Conservation (phyloP, 176 grass and related monocot genomes). For the Thinopyrum elongatum region DNA sequence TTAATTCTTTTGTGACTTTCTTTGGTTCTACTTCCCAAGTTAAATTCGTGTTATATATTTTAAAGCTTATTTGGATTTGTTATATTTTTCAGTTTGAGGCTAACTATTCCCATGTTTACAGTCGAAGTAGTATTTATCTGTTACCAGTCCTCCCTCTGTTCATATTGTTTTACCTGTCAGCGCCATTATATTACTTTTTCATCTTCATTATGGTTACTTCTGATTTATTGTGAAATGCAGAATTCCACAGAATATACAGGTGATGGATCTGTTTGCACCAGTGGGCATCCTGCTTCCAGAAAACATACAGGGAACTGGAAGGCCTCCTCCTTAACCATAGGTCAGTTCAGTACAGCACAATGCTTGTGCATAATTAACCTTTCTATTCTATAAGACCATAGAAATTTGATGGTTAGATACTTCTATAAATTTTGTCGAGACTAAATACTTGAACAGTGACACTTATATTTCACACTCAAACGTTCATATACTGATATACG, state of each 20-base stretch:
- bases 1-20: not conserved
- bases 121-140: not conserved
- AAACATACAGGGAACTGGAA: constrained; percentile 60
- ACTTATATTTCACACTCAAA: not conserved
- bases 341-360: constrained; percentile 26
- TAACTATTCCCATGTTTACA: not conserved
- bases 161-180: not conserved
- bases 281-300: constrained; percentile 44
- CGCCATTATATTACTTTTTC: not conserved
- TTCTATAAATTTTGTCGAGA: not conserved
- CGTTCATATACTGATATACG: not conserved
- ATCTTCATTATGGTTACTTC: not conserved
- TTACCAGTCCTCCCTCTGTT: not conserved
- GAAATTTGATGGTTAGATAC: constrained; percentile 7
- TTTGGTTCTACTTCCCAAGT: not conserved
- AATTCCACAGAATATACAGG: constrained; percentile 38
- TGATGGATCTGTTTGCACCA: constrained; percentile 56
- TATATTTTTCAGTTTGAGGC: not conserved
- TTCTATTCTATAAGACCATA: not conserved
- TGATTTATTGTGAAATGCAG: constrained; percentile 22
- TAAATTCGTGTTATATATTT: not conserved
- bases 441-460: constrained; percentile 7
- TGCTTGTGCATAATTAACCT: not conserved
- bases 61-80: not conserved
- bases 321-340: constrained; percentile 46